Base-by-base conservation (phyloP, 2,329 filamentous ascomycete species). In the Claviceps sp. region DNA sequence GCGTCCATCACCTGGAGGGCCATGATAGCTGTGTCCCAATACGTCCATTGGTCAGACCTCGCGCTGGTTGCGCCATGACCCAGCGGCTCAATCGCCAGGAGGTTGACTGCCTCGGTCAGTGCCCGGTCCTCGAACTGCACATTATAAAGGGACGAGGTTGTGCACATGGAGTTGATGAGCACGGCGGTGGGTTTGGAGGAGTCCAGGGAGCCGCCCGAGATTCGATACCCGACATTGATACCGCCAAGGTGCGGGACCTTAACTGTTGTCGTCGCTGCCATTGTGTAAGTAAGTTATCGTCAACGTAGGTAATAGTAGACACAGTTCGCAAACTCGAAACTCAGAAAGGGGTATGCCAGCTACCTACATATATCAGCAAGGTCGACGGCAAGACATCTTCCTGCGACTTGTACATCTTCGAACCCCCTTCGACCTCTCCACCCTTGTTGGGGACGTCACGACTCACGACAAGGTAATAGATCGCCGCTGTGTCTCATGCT, bases 21-120 rank as follows among this genome's bases (percentile, higher is more conserved):
- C 72, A 81, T 72, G 54, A 69, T 63, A 45, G 75, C 75, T 3
- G 74, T 65, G 60, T 78, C 76, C 76, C 76, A 78, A 64, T 76
- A 77, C 2, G 73, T 78, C 58, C 75, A 78, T 54, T 75, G 71
- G 58, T 76, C 72, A 0, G 60, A 58, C n/a, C 61, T 51, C 52
- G 60, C 66, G 52, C 61, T 64, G 1, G 74, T 77, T 16, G 69
- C 62, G 55, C 75, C 75, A 57, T 78, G 75, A 52, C 75, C 75
- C 0, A 78, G 68, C 1, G 72, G 74, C 62, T 78, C 75, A 52
- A 78, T 68, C 44, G 74, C 74, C 5, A 78, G 61, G 5, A 78
- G 65, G 57, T 78, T 78, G 58, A 70, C 65, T 5, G 63, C 65
- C 30, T 62, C 59, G 0, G 68, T 70, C 22, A 78, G 66, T 1